Percentiles rank a stretch among this genome's conserved stretches.
These are phyloP conservation scores for Labyrinthula sp. DNA, from an alignment of 352 stramenopile species.

Conservation along the genomic window DNA sequence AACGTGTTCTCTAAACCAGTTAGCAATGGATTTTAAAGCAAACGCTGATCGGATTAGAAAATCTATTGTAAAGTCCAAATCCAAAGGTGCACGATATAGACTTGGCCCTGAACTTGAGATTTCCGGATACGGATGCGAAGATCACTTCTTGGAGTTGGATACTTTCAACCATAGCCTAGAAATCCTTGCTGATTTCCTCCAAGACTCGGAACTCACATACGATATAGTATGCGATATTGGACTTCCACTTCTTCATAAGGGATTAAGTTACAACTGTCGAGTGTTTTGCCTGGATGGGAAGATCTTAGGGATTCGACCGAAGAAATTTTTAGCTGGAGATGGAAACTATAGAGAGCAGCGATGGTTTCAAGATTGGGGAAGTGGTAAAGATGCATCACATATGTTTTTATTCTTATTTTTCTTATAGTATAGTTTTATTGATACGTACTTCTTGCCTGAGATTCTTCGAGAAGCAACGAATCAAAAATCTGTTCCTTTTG, in stretches of 20 bases:
- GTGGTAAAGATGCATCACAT: slow-evolving; percentile 16
- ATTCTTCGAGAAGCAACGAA: slow-evolving; percentile 49
- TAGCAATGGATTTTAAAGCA: slow-evolving; percentile 91
- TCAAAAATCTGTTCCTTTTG: slow-evolving; percentile 52
- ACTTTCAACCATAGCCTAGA: slow-evolving; percentile 95
- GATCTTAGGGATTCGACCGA: slow-evolving; percentile 80
- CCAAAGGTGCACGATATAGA: slow-evolving; percentile 57
- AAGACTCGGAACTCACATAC: slow-evolving; percentile 61
- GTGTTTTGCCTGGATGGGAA: slow-evolving; percentile 72
- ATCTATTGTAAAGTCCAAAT: slow-evolving; percentile 68
- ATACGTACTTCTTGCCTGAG: neutral
- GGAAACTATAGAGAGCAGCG: slow-evolving; percentile 90
- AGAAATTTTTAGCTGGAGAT: slow-evolving; percentile 77
- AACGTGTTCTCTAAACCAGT: slow-evolving; percentile 96
- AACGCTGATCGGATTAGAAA: slow-evolving; percentile 71
- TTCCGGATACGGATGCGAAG: slow-evolving; percentile 91
- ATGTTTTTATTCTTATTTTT: too few species aligned
- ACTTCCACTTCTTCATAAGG: slow-evolving; percentile 77
- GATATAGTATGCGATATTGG: slow-evolving; percentile 89
- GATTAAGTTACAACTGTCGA: slow-evolving; percentile 87
- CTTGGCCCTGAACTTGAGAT: slow-evolving; percentile 91
- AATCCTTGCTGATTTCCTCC: slow-evolving; percentile 56
- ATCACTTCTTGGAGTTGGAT: slow-evolving; percentile 93
- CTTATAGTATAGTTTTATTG: neutral
- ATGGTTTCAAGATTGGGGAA: slow-evolving; percentile 53